Base-by-base conservation (phyloP, 148 eudicot genomes). In the Rhododendron mucronatum region DNA sequence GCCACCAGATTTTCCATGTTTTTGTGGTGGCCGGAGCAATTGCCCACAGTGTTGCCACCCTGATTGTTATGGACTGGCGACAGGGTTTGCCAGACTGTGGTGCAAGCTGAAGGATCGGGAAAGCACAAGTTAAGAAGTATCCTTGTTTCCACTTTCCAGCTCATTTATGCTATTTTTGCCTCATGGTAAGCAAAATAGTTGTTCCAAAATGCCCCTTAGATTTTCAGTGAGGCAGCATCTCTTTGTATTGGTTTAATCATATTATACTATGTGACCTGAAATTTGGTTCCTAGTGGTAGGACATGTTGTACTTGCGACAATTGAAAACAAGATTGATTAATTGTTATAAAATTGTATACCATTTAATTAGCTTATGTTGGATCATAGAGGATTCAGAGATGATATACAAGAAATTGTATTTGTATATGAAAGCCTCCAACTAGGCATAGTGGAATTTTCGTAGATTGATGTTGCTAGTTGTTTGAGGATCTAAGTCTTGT, bases 1-100 rank as follows among this genome's bases (percentile, higher is more conserved):
- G 97, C 83, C 99, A 96, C 86, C 98, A 96, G 93, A 96, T 96
- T 3, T 96, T 96, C 83, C 99, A 96, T 80, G 91, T 93, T 30
- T 94, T 96, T 79, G 99, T 96, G 4, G 96, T 95, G 7, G 96
- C 87, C 8, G 99, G 93, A 10, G 99, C 96, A 7, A 90, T 96
- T 35, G 91, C 91, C 12, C 98, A 96, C 85, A 83, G 92, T 78
- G 93, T 88, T 47, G 96, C 98, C 73, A 92, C 95, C 23, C 88
- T 92, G 20, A 59, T 90, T 26, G 88, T 96, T 76, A 89, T 96
- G 89, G 91, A 94, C 81, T 96, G 96, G 99, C 90, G 96, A 3
- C 91, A 83, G 39, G 88, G 89, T 21, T 39, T 78, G 77, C 86
- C 91, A 13, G 80, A 86, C 30, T 94, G 95, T 84, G 74, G 7